phyloP scores from a whole-genome alignment of 2,329 filamentous ascomycete genomes.

The Fusarium ramigenum region DNA sequence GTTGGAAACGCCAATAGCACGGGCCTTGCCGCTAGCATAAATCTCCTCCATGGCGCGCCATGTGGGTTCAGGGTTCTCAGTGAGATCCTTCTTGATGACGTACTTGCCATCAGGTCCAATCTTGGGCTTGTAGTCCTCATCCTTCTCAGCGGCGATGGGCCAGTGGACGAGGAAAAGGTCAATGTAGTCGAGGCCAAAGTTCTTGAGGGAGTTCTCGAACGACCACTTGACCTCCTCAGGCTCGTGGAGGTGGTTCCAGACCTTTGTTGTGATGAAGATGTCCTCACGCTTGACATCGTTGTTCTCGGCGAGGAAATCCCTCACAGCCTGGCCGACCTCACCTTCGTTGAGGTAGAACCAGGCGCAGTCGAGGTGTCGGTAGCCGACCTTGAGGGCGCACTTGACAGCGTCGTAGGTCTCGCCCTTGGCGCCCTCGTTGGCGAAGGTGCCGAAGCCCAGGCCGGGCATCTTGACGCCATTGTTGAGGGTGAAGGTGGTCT shows the following conservation, averaged over 20 bases:
- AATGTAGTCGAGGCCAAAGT: constrained; percentile 62
- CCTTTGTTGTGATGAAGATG: constrained; percentile 66
- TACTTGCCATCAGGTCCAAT: constrained; percentile 58
- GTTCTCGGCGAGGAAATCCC: constrained; percentile 44
- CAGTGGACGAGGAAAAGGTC: constrained; percentile 63
- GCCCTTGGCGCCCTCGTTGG: constrained; percentile 64
- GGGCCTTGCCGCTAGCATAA: constrained; percentile 50
- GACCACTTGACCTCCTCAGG: constrained; percentile 59
- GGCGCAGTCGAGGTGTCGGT: constrained; percentile 60
- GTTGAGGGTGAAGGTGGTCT: constrained; percentile 55
- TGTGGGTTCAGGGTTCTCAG: constrained; percentile 51
- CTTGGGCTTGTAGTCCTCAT: constrained; percentile 54
- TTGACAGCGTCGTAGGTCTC: constrained; percentile 47
- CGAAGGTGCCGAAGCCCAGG: constrained; percentile 73
- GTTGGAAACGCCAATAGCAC: constrained; percentile 62
- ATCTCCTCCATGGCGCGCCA: constrained; percentile 67
- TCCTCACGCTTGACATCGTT: constrained; percentile 47
- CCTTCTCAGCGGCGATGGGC: constrained; percentile 57
- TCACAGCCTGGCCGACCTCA: constrained; percentile 55
- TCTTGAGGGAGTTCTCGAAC: constrained; percentile 58
- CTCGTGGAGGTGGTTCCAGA: constrained; percentile 67
- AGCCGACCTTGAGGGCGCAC: constrained; percentile 56
- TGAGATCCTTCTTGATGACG: constrained; percentile 57
- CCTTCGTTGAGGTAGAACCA: constrained; percentile 57
- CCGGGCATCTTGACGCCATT: constrained; percentile 68